phyloP scores from a whole-genome alignment of 345 rosid species.

The Brassica juncea region DNA sequence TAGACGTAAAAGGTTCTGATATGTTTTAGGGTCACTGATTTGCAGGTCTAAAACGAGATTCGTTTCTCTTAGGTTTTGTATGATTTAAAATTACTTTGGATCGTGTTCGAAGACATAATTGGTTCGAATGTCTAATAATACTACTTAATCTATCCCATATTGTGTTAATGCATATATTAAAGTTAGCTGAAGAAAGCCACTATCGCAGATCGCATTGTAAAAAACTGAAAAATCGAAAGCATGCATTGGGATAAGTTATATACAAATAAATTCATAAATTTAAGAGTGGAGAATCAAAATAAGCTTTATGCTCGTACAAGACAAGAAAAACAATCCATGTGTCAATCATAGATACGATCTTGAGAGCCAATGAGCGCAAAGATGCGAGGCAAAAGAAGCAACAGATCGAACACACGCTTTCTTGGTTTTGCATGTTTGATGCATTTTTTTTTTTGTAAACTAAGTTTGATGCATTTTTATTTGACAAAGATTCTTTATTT shows the following conservation, averaged over 20 bases:
- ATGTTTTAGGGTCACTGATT: not conserved
- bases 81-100: not conserved
- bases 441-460: conserved; percentile 28
- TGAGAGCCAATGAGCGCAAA: conserved; percentile 34
- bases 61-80: not conserved
- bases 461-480: conserved; percentile 28
- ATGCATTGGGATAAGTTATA: conserved; percentile 19
- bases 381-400: conserved; percentile 30
- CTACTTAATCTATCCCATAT: not conserved
- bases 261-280: not conserved
- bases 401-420: conserved; percentile 35
- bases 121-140: not conserved
- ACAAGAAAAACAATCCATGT: conserved; percentile 33
- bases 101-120: conserved; percentile 12
- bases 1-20: not conserved
- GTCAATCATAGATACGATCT: conserved; percentile 41
- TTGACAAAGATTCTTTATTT: conserved; percentile 28
- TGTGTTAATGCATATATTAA: conserved; percentile 11
- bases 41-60: not conserved
- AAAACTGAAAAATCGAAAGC: conserved; percentile 10
- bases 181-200: conserved; percentile 12
- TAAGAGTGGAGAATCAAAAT: conserved; percentile 37
- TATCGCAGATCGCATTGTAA: conserved; percentile 1
- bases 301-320: conserved; percentile 23
- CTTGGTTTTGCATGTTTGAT: conserved; percentile 28